Base-by-base conservation (phyloP, 805 yeast genomes). In the Saturnispora dispora region DNA sequence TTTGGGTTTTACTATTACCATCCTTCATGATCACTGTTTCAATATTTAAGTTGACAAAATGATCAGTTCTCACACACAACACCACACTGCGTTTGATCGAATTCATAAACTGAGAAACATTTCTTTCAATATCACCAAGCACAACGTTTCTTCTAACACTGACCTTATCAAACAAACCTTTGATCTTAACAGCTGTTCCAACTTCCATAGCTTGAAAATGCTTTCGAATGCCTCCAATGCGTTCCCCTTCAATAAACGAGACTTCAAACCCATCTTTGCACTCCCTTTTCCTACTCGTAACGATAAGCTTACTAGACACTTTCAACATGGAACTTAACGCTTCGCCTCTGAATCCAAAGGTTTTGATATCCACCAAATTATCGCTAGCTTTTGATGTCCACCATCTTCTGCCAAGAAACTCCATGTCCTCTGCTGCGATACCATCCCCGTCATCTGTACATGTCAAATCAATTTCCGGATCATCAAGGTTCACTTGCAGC, bases 361-460 rank as follows among this genome's bases (percentile, higher is more conserved):
- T 77, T 1, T 49, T 48, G 3, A 75, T 62, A 0, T 46, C 17
- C 13, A 57, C 60, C 33, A 83, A 58, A 20, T 74, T 78, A 1
- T 64, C 23, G 3, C 32, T 5, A 25, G 48, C 43, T 57, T 83
- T 86, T 0, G 90, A 82, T 0, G 91, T 83, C 51, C 66, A 67
- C 58, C 77, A 70, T 18, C 73, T 65, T 13, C 55, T 46, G 0
- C 85, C 88, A 1, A 85, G 60, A 2, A 57, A 39, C 0, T 58
- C 65, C 46, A 85, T 59, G 45, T 82, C 82, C 0, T 59, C 69
- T 0, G 73, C 71, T 4, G 56, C 52, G 2, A 90, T 78, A 0
- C 97, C 97, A 2, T 20, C 27, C 0, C 97, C 97, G 63, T 90
- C 71, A 63, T 90, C 97, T 1, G 55, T 54, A 0, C 87, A 81